phyloP scores from a whole-genome alignment of 2,329 filamentous ascomycete genomes.

The Sarocladium brachiariae region DNA sequence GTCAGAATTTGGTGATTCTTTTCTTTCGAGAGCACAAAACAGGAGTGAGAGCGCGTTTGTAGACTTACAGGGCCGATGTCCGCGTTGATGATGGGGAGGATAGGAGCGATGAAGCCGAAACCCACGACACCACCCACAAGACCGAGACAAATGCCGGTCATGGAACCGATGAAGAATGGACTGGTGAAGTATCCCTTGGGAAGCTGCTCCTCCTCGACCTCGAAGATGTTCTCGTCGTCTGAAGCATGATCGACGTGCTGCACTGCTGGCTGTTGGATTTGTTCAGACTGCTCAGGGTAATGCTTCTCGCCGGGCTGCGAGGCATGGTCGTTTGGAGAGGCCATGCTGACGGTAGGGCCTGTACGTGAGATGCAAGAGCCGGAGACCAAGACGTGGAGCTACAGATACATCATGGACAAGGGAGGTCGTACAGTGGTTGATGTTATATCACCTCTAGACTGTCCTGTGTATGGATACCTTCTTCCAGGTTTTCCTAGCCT shows the following conservation, averaged over 20 bases:
- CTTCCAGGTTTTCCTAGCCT: no score
- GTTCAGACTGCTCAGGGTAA: conserved; percentile 1
- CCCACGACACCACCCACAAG: conserved; percentile 22
- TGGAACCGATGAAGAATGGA: conserved; percentile 20
- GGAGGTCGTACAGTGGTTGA: background rate
- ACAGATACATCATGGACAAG: background rate
- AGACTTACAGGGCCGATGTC: conserved; percentile 15
- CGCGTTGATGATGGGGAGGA: conserved; percentile 16
- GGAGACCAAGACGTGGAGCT: no score
- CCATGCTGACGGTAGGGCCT: conserved; percentile 2
- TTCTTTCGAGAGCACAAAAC: no score
- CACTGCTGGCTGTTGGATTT: background rate
- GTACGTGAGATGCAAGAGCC: no score
- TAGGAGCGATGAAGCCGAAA: conserved; percentile 19
- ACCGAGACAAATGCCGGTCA: conserved; percentile 19
- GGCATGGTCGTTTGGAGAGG: background rate
- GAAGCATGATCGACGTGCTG: background rate
- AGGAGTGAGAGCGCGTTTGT: background rate
- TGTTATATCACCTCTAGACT: background rate
- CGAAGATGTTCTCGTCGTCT: conserved; percentile 15
- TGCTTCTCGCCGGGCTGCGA: conserved; percentile 8
- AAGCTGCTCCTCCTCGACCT: conserved; percentile 15
- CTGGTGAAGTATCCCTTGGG: conserved; percentile 20
- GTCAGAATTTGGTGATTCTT: no score
- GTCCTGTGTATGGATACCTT: background rate